Evolutionary conservation across 192 early-diverging fungal species (phyloP).

Genomic region (Backusella tarrabulga): DNA sequence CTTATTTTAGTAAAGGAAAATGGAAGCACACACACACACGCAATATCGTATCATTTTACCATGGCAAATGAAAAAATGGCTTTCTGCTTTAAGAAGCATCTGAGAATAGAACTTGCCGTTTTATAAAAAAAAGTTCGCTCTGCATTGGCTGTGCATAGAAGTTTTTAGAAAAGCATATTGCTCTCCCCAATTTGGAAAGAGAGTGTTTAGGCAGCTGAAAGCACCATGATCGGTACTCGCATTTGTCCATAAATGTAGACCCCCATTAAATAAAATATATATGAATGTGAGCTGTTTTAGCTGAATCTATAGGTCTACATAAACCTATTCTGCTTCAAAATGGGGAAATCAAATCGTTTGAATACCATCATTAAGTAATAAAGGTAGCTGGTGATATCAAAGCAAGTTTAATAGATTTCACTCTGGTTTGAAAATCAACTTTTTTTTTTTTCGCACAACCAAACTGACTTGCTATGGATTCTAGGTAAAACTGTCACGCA

Average conservation of each 20-base stretch:
- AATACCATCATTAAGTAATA: too few relatives aligned
- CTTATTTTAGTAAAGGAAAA: background rate
- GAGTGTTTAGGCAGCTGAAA: background rate
- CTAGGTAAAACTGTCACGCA: background rate
- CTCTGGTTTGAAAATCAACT: background rate
- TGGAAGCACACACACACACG: background rate
- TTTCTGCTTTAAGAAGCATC: background rate
- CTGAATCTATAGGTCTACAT: too few relatives aligned
- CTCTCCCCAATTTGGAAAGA: too few relatives aligned
- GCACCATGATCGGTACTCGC: background rate
- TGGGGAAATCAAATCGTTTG: too few relatives aligned
- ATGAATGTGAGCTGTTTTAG: background rate
- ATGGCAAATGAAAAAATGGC: background rate
- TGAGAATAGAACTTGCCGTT: background rate
- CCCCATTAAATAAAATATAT: background rate
- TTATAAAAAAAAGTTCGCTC: background rate
- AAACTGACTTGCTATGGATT: background rate
- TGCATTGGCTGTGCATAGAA: background rate
- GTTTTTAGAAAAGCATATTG: background rate
- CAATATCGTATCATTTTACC: background rate
- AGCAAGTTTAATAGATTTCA: too few relatives aligned
- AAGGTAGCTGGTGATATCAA: too few relatives aligned
- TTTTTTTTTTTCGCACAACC: background rate
- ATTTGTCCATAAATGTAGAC: background rate
- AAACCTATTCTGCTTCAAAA: too few relatives aligned